Base-by-base conservation (phyloP, 768 basidiomycete species). In the Candolleomyces efflorescens region DNA sequence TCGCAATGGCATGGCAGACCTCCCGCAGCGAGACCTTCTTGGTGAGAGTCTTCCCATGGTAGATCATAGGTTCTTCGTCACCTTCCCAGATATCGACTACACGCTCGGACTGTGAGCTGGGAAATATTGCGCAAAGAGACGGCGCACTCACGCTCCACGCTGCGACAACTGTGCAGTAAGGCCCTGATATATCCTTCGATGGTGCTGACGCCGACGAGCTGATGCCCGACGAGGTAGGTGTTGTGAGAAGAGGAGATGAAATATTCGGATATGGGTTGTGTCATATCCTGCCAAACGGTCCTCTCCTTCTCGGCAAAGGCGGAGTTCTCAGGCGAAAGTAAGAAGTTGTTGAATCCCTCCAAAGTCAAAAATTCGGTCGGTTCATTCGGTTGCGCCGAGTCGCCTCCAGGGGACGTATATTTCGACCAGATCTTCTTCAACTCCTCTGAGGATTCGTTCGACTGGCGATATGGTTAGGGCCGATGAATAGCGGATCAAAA, bases 41-140 rank as follows among this genome's bases (percentile, higher is more conserved):
- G 0, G 94, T 97, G 45, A 96, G 75, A 0, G 94, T 95, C 56
- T 87, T 88, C 22, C 94, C 92, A 65, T 98, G 95, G 64, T 87
- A 94, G 4, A 98, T 83, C 67, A 90, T 75, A 0, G 96, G 96
- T 60, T 89, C 93, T 2, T 64, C 70, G 32, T 93, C 90, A 11
- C 95, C 94, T 60, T 97, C 92, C 67, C 87, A 97, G 44, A 95
- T 85, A 64, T 98, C 96, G 65, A 98, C 94, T 98, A 39, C 37
- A 55, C 15, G 45, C 32, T 0, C 17, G 26, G 53, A 23, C 41
- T 54, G 57, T 46, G n/a, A 27, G 41, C 26, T 53, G 36, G 47
- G 46, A 7, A 24, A 5, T 23, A 27, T 5, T 46, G 11, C 9
- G 15, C 5, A 23, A 36, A 27, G 20, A 36, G 18, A 26, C 32